phyloP scores from a whole-genome alignment of 176 grass and related monocot genomes.

The Aegilops bicornis region DNA sequence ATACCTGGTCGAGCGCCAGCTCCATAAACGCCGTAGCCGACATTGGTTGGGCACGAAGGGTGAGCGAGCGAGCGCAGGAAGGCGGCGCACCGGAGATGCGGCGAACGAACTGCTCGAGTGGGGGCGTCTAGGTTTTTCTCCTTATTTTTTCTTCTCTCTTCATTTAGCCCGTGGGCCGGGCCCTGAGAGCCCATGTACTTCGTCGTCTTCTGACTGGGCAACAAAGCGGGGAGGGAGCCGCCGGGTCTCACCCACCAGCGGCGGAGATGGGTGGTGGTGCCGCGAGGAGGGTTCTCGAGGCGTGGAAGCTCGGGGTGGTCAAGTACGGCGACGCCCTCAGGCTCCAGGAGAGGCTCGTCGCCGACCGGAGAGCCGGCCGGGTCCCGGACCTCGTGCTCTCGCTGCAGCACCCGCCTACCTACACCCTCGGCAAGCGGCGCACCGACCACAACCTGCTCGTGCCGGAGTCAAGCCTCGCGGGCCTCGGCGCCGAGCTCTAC shows the following conservation, averaged over 20 bases:
- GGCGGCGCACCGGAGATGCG: neutral
- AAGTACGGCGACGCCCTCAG: conserved; percentile 78
- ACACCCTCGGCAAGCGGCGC: conserved; percentile 86
- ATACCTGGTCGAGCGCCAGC: conserved; percentile 73
- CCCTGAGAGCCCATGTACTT: neutral
- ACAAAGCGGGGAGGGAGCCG: neutral
- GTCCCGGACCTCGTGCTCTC: conserved; percentile 63
- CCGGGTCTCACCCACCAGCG: neutral
- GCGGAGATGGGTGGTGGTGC: conserved; percentile 39
- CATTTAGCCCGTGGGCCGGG: neutral
- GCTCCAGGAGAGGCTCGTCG: conserved; percentile 80
- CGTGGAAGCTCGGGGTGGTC: conserved; percentile 61
- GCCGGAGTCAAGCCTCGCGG: conserved; percentile 52
- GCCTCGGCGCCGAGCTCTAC: conserved; percentile 72
- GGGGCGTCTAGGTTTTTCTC: neutral
- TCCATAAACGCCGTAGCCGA: conserved; percentile 49
- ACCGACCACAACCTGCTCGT: conserved; percentile 74
- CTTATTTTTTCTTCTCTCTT: neutral
- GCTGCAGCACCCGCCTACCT: conserved; percentile 85
- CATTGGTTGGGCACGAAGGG: conserved; percentile 4
- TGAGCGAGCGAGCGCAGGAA: neutral
- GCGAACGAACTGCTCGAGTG: neutral
- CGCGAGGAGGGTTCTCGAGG: conserved; percentile 53
- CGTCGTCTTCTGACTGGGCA: neutral
- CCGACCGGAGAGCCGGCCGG: conserved; percentile 60